Evolutionary conservation across 1,284 basidiomycete species (phyloP).

Genomic region (Ceratobasidium sp.): DNA sequence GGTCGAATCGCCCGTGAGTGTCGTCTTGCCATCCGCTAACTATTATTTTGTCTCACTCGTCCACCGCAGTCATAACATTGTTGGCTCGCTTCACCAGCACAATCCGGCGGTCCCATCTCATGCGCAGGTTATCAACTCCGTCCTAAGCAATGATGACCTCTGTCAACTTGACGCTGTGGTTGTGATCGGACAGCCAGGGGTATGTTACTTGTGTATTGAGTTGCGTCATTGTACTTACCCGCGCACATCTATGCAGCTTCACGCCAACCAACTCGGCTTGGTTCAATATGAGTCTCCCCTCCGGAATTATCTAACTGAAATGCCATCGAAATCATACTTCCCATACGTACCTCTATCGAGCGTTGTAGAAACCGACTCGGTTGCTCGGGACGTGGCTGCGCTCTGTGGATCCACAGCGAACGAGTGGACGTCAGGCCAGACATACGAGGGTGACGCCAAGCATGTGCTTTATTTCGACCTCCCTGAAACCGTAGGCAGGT

Average conservation of each 20-base stretch:
- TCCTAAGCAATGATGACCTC: constrained; percentile 11
- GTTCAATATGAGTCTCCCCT: constrained; percentile 15
- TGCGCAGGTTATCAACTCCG: neutral
- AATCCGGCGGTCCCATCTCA: constrained; percentile 4
- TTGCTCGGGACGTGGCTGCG: constrained; percentile 11
- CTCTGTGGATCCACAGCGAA: neutral
- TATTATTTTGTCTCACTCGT: neutral
- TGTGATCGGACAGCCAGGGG: constrained; percentile 37
- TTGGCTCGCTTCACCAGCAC: neutral
- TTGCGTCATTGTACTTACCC: neutral
- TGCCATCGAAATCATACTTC: constrained; percentile 30
- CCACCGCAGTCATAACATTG: constrained; percentile 9
- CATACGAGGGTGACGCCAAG: neutral
- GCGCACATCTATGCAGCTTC: constrained; percentile 13
- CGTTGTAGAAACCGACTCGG: neutral
- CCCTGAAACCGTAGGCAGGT: neutral
- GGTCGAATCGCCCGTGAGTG: constrained; percentile 25
- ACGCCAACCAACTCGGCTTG: constrained; percentile 32
- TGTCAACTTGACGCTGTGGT: constrained; percentile 36
- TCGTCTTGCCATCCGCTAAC: neutral
- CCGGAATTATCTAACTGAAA: neutral
- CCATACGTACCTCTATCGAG: constrained; percentile 27
- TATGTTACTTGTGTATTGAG: constrained; percentile 3
- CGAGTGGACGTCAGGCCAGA: neutral
- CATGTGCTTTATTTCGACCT: constrained; percentile 6